Evolutionary conservation across 805 yeast genomes (phyloP).

Genomic region (Novakomyces olei): DNA sequence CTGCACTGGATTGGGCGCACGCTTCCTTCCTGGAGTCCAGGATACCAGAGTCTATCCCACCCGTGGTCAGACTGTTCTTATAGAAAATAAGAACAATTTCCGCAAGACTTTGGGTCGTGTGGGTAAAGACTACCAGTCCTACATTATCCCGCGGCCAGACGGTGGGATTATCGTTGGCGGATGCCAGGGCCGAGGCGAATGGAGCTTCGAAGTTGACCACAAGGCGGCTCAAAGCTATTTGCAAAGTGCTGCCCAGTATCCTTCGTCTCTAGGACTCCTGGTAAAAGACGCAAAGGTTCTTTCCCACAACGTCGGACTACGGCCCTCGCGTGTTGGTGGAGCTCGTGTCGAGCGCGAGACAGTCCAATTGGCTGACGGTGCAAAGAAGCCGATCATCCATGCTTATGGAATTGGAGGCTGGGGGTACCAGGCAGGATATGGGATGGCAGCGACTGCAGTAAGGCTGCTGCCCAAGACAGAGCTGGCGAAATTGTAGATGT

Average conservation of each 20-base stretch:
- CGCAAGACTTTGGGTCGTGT: slow-evolving; percentile 7
- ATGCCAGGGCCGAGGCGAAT: slow-evolving; percentile 38
- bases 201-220: slow-evolving; percentile 36
- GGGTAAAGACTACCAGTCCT: slow-evolving; percentile 9
- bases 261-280: slow-evolving; percentile 14
- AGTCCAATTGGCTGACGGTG: slow-evolving; percentile 9
- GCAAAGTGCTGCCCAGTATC: slow-evolving; percentile 28
- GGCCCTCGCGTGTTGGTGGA: slow-evolving; percentile 63
- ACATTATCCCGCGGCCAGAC: slow-evolving; percentile 21
- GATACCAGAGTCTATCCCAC: slow-evolving; percentile 47
- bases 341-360: slow-evolving; percentile 40
- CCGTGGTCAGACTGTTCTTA: slow-evolving; percentile 59
- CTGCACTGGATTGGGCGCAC: slow-evolving; percentile 58
- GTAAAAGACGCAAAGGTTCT: slow-evolving; percentile 24
- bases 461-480: slow-evolving; percentile 8
- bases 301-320: slow-evolving; percentile 47
- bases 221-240: slow-evolving; percentile 40
- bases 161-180: slow-evolving; percentile 61
- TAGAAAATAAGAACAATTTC: slow-evolving; percentile 14
- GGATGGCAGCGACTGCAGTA: slow-evolving; percentile 29
- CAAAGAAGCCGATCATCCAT: slow-evolving; percentile 30
- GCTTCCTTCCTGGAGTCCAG: slow-evolving; percentile 36
- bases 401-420: slow-evolving; percentile 62
- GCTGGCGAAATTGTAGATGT: neutral
- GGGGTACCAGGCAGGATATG: slow-evolving; percentile 55